phyloP scores from a whole-genome alignment of 129 eudicot genomes.

The Gnaphalium uliginosum region DNA sequence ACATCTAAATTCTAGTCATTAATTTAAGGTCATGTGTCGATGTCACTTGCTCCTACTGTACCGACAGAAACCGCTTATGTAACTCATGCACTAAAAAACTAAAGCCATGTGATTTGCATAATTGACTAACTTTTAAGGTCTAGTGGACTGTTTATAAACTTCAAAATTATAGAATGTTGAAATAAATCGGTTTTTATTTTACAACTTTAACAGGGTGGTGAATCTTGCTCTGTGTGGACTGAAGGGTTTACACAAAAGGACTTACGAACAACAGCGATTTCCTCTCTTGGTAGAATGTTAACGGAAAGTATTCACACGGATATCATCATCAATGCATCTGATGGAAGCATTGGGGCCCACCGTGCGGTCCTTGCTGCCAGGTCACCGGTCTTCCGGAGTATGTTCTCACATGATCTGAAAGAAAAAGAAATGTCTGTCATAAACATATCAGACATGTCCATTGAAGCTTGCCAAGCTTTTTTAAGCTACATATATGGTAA shows the following conservation, averaged over 20 bases:
- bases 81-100: not conserved
- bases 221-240: conserved; percentile 72
- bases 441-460: conserved; percentile 86
- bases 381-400: conserved; percentile 87
- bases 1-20: not conserved
- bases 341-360: conserved; percentile 81
- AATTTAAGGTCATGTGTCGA: conserved; percentile 19
- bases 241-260: conserved; percentile 48
- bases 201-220: conserved; percentile 56
- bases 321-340: conserved; percentile 67
- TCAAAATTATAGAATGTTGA: not conserved
- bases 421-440: conserved; percentile 79
- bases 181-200: not conserved
- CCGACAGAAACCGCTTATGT: conserved; percentile 9
- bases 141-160: too few species aligned
- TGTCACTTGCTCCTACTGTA: conserved; percentile 9
- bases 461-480: conserved; percentile 71
- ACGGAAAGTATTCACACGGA: conserved; percentile 86
- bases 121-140: not conserved
- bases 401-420: conserved; percentile 85
- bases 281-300: conserved; percentile 75
- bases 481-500: conserved; percentile 72
- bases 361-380: conserved; percentile 90
- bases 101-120: not conserved
- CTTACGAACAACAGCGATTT: conserved; percentile 57